Conservation (phyloP, 169 alveolate species). For the Toxoplasma gondii region DNA sequence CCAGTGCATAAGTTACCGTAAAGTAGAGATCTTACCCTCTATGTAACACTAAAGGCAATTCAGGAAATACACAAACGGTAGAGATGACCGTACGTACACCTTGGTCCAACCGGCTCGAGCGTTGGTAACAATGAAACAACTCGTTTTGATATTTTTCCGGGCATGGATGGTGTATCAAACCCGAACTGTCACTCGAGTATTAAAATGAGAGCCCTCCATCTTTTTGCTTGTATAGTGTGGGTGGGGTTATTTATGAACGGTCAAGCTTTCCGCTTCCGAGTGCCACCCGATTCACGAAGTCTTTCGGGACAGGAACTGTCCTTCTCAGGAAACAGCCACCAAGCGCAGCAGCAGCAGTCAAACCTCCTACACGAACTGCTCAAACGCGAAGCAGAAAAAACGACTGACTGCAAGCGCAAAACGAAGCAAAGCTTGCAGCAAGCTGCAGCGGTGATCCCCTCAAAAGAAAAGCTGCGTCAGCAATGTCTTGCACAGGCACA, state of each 20-base stretch:
- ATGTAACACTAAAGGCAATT: no score
- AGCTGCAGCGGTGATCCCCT: not conserved
- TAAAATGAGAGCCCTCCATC: not conserved
- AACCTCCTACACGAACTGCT: not conserved
- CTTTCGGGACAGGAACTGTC: not conserved
- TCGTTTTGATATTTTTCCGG: no score
- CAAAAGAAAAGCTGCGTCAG: slow-evolving; percentile 4
- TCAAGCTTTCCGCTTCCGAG: slow-evolving; percentile 7
- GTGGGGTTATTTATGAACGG: not conserved
- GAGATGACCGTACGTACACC: no score
- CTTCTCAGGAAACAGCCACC: not conserved
- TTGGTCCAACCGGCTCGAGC: no score
- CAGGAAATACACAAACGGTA: no score
- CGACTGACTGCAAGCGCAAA: not conserved
- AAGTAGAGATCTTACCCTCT: no score
- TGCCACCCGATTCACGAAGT: not conserved
- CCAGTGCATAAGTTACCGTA: no score
- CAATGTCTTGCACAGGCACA: slow-evolving; percentile 8
- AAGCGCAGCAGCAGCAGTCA: slow-evolving; percentile 4
- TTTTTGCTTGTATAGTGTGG: not conserved
- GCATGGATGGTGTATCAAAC: no score
- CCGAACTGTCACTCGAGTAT: not conserved
- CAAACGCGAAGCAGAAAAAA: slow-evolving; percentile 2
- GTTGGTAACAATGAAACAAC: no score
- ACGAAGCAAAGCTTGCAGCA: not conserved